Percentiles rank a stretch among this genome's conserved stretches.
Evolutionary conservation across 1,284 basidiomycete species (phyloP).

Genomic region (Xerocomus amazonicus): DNA sequence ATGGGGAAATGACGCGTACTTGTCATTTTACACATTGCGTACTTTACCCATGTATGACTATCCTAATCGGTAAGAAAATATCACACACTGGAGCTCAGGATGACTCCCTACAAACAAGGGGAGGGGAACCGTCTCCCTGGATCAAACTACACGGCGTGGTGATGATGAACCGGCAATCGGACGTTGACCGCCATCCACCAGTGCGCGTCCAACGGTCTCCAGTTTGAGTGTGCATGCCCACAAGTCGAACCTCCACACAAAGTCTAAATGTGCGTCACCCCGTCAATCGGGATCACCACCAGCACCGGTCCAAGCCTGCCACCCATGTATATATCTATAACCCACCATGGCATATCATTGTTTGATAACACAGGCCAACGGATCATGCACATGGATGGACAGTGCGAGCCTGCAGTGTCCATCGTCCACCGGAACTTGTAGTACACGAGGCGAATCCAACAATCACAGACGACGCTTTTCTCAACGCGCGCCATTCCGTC

Average conservation of each 20-base stretch:
- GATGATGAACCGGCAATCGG: no score
- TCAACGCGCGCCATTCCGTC: no score
- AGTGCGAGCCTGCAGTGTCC: no score
- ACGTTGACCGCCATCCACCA: no score
- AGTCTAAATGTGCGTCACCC: background rate
- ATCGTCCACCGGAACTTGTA: no score
- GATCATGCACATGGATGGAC: background rate
- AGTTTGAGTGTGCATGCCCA: no score
- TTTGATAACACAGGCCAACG: background rate
- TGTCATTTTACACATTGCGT: background rate
- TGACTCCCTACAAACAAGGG: background rate
- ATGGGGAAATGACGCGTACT: background rate
- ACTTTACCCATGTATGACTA: no score
- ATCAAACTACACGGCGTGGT: no score
- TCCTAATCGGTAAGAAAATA: background rate
- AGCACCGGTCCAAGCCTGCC: background rate
- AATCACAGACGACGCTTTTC: no score
- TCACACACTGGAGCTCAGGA: background rate
- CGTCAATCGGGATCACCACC: background rate
- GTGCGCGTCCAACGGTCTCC: background rate
- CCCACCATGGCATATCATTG: background rate
- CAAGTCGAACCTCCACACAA: background rate
- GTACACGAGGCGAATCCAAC: no score
- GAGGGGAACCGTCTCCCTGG: background rate
- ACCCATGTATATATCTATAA: background rate